phyloP scores from a whole-genome alignment of 2,329 filamentous ascomycete species.

The Colletotrichum tamarilloi region DNA sequence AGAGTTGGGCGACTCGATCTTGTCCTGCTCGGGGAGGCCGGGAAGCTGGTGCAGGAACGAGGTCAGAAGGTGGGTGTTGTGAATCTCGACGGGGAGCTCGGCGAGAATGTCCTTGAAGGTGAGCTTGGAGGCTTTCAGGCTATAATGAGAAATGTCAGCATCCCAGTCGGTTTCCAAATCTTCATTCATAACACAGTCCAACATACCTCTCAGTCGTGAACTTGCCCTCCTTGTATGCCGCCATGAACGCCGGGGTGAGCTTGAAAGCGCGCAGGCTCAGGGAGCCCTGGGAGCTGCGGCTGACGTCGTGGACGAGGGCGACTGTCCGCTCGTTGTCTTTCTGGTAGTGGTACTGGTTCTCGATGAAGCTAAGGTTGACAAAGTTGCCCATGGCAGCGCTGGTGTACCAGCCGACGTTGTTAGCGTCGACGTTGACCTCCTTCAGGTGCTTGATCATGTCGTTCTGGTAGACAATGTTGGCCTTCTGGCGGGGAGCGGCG shows the following conservation, averaged over 20 bases:
- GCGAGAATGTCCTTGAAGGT: constrained; percentile 93
- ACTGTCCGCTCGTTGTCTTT: constrained; percentile 91
- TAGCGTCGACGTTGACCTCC: constrained; percentile 98
- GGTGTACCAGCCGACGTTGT: constrained; percentile 98
- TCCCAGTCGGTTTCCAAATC: too few relatives aligned
- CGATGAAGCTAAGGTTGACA: constrained; percentile 92
- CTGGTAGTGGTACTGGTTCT: constrained; percentile 98
- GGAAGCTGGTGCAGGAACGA: constrained; percentile 95
- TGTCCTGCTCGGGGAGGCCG: constrained; percentile 69
- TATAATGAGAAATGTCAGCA: too few relatives aligned
- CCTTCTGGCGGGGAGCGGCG: constrained; percentile 90
- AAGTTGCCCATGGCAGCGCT: constrained; percentile 99
- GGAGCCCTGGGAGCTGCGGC: constrained; percentile 91
- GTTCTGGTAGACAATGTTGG: constrained; percentile 87
- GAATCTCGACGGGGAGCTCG: constrained; percentile 88
- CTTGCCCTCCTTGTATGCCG: constrained; percentile 94
- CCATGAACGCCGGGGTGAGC: constrained; percentile 87
- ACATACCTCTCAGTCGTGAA: constrained; percentile 92
- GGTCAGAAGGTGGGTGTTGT: constrained; percentile 97
- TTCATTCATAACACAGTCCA: too few relatives aligned
- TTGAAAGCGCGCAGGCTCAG: constrained; percentile 92
- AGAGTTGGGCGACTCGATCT: constrained; percentile 81
- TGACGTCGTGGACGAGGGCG: constrained; percentile 93
- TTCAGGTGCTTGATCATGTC: constrained; percentile 98
- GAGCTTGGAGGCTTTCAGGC: constrained; percentile 90